Conservation (phyloP, 208 protist genomes). For the Trypanosoma scelopori region DNA sequence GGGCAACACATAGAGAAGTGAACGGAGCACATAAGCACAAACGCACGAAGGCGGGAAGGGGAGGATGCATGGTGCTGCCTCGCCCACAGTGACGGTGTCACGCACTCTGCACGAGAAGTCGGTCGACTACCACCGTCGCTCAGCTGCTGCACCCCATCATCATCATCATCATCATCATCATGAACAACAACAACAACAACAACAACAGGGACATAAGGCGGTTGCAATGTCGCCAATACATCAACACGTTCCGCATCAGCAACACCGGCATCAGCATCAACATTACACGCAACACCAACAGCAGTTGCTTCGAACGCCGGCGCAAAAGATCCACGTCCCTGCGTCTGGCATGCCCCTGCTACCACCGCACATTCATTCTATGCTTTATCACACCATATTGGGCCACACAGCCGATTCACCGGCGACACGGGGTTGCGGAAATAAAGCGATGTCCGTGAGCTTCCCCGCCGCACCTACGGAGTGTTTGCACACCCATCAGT, state of each 20-base stretch:
- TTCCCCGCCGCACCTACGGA: neutral
- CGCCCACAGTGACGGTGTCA: constrained; percentile 1
- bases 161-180: too few species aligned
- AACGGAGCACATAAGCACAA: too few species aligned
- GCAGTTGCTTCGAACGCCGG: neutral
- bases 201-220: neutral
- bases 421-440: neutral
- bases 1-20: too few species aligned
- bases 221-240: neutral
- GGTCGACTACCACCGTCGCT: neutral
- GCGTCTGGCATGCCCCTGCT: neutral
- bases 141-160: neutral
- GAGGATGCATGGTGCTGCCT: constrained; percentile 10
- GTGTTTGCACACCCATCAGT: constrained; percentile 3
- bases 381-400: constrained; percentile 12
- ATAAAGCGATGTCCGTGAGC: neutral
- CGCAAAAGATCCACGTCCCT: neutral
- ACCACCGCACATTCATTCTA: constrained; percentile 18
- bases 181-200: neutral
- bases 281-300: constrained; percentile 13
- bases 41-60: too few species aligned
- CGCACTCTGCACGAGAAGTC: constrained; percentile 10
- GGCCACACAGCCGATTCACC: neutral
- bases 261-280: constrained; percentile 18
- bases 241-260: neutral